Base-by-base conservation (phyloP, 164 flowering plant genomes). In the Aristolochia californica region DNA sequence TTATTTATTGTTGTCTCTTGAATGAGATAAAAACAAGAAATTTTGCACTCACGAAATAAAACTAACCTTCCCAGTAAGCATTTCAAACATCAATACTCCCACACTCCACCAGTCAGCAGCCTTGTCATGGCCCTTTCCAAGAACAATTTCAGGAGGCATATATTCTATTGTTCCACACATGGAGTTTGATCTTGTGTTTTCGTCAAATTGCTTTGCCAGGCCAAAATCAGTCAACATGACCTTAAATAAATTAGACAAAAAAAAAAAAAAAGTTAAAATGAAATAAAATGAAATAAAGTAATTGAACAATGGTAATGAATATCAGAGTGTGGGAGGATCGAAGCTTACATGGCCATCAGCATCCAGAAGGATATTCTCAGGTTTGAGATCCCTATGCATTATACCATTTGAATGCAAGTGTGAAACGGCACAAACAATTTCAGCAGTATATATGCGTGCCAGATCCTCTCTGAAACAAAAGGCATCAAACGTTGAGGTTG, bases 41-140 rank as follows among this genome's bases (percentile, higher is more conserved):
- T n/a, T n/a, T n/a, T n/a, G n/a, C n/a, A n/a, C n/a, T n/a, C n/a
- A n/a, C n/a, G n/a, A n/a, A n/a, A n/a, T n/a, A 16, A 40, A n/a
- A 47, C 75, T 68, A 43, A 85, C 98, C 91, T 91, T 80, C 55
- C 98, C 98, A 56, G 93, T 87, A 30, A 88, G 86, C 98, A 91
- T 88, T 79, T 88, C 98, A 72, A 72, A 88, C 48, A 87, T 53
- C 25, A 91, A 67, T 47, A 91, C 69, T 25, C 98, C 97, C 26
- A 91, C 89, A 67, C 98, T 91, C 98, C 98, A 91, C 98, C 98
- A 91, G 58, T 91, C 97, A 44, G 97, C 96, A 69, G 89, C 85
- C 72, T 88, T 91, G 57, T 91, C 80, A 65, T 91, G 95, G 23
- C 98, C 96, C 68, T 83, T 91, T 23, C 94, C 97, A 21, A 75